Evolutionary conservation across 2,329 filamentous ascomycete species (phyloP), one percentile per base, ranked within the genome.

Genomic region (Zopfia rhizophila): DNA sequence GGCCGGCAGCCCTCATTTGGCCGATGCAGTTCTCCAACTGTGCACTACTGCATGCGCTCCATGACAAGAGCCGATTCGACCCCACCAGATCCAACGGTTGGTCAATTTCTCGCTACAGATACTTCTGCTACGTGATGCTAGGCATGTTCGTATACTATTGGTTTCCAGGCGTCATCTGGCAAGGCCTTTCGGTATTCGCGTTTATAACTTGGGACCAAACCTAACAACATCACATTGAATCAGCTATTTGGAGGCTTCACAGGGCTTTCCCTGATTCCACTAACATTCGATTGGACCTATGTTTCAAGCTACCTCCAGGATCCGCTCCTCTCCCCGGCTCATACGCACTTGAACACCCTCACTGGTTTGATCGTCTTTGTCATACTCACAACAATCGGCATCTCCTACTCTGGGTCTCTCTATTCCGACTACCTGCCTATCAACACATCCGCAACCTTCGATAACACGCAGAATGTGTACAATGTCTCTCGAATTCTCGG

Each of bases 221-320:
- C 88, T 0, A 76, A 89, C 37, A 89, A 82, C 48, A 76, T 82
- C 0, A 72, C 89, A 7, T 70, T 91, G 27, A 91, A 91, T 55
- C 87, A 91, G 64, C 62, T 91, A 1, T 91, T 91, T 56, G 88
- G 88, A 2, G 86, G 85, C 1, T 78, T 77, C 36, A 87, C 84
- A 0, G 88, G 88, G 0, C 53, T 91, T 3, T 88, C 84, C 0
- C 61, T 91, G 19, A 72, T 90, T 5, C 87, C 88, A 1, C 82
- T 91, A 22, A 90, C 87, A 0, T 89, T 91, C 61, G 88, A 91
- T 73, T 90, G 88, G 87, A 87, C 85, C 2, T 60, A 59, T 32
- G 63, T 68, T n/a, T 36, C 52, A 8, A 57, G 55, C 21, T 68
- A 70, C 41, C 58, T 69, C 6, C 33, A 39, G 10, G 55, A 63